Conservation (phyloP, 495 filamentous ascomycete genomes). For the Aspergillus wentii region DNA sequence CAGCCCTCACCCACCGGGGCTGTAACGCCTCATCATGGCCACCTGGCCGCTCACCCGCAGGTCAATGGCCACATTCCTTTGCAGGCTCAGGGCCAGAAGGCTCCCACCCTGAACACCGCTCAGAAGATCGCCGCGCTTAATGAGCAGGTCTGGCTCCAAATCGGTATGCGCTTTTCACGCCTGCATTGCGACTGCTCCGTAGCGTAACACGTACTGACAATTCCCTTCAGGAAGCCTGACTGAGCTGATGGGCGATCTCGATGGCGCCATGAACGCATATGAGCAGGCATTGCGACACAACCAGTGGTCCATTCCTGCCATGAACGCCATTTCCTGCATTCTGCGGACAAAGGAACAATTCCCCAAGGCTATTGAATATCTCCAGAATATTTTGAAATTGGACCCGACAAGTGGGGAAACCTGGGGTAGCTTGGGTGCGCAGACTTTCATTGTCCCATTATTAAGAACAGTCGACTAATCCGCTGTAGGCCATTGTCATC, state of each 20-base stretch:
- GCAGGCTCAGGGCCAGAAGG: conserved; percentile 50
- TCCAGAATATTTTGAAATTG: conserved; percentile 86
- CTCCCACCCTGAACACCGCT: conserved; percentile 44
- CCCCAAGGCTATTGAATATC: conserved; percentile 87
- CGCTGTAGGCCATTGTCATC: conserved; percentile 75
- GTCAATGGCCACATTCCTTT: conserved; percentile 50
- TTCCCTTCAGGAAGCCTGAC: conserved; percentile 62
- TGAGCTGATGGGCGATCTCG: conserved; percentile 84
- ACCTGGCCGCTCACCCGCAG: conserved; percentile 43
- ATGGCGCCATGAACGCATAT: conserved; percentile 83
- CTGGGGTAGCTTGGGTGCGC: conserved; percentile 87
- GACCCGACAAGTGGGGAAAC: conserved; percentile 88
- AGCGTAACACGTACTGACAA: conserved; percentile 9
- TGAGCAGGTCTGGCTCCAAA: conserved; percentile 88
- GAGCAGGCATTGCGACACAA: conserved; percentile 86
- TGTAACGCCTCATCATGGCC: conserved; percentile 45
- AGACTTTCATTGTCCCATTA: background rate
- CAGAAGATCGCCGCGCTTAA: conserved; percentile 64
- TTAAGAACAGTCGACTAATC: conserved; percentile 3
- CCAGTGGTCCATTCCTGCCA: conserved; percentile 82
- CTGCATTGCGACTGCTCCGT: background rate
- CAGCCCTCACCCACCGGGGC: conserved; percentile 49
- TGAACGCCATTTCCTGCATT: conserved; percentile 92
- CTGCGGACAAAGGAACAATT: conserved; percentile 90
- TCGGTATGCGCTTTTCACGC: conserved; percentile 55